Evolutionary conservation across 441 rosid genomes (phyloP), one percentile per base, ranked within the genome.

Genomic region (Adansonia gregorii): DNA sequence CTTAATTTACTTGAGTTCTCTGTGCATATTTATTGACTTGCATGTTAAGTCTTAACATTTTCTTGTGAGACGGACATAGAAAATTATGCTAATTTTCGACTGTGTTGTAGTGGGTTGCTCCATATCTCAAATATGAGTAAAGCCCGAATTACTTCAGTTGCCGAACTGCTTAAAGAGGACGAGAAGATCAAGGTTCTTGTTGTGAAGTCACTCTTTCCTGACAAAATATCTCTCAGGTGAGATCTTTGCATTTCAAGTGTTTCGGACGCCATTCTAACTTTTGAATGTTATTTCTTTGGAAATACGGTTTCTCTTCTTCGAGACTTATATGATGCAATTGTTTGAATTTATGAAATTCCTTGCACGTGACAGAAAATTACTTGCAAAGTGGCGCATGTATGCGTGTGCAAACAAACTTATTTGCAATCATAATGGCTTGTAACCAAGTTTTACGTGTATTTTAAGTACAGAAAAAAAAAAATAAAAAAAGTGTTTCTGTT

Each of bases 181-280:
- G 97, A 95, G 88, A 85, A 81, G 60, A 86, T 93, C 56, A 93
- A 89, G 85, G 98, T 89, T 69, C 87, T 95, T 8, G 97, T 93
- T 43, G 88, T 87, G 83, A 93, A 89, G 85, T 91, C 98, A 55
- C 84, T 86, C 68, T 85, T 87, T 78, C 91, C 96, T n/a, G 93
- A 88, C 75, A 95, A 95, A 82, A 95, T 95, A 76, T 85, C 97
- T 81, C 92, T 95, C 58, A 92, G 98, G 98, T 95, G 54, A 19
- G 14, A 74, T 61, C 77, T 24, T 74, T 46, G 27, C 67, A 64
- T 61, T 10, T 68, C 67, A 31, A 60, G 45, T 27, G 24, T 46
- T 63, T 15, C 31, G 39, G 66, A 12, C 63, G 0, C 56, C 6
- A 5, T 49, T 51, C 54, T 49, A 24, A 12, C 52, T 19, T 73